These are phyloP conservation scores for Platanus orientalis DNA, from an alignment of 164 flowering plant species.

Conservation along the genomic window DNA sequence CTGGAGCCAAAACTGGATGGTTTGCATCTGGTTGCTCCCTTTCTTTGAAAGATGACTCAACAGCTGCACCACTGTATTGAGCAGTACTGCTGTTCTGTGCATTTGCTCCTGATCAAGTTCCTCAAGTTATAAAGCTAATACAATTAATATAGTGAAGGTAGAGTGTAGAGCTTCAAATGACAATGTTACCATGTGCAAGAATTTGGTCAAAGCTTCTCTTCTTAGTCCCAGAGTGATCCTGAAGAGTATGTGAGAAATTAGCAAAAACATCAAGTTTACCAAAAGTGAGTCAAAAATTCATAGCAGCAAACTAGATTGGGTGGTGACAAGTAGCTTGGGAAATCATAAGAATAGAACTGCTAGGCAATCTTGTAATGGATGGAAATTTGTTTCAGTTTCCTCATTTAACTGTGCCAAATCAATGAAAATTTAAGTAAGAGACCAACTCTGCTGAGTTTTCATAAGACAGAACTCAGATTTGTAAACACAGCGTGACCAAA, in stretches of 20 bases:
- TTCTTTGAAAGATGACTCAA: slow-evolving; percentile 20
- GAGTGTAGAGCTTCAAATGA: slow-evolving; percentile 1
- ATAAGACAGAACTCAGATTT: neutral
- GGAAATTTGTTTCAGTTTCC: neutral
- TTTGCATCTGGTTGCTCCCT: slow-evolving; percentile 19
- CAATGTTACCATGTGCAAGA: slow-evolving; percentile 73
- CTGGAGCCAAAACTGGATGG: slow-evolving; percentile 45
- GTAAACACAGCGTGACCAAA: neutral
- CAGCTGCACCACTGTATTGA: slow-evolving; percentile 13
- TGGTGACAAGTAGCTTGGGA: too few relatives aligned
- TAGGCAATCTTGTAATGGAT: neutral
- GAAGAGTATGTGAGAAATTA: slow-evolving; percentile 8
- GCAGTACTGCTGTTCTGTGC: slow-evolving; percentile 40
- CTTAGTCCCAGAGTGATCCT: slow-evolving; percentile 53
- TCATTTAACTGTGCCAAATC: too few relatives aligned
- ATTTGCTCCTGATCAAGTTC: slow-evolving; percentile 46
- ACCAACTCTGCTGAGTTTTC: neutral
- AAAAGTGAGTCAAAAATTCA: neutral
- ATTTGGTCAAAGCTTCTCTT: slow-evolving; percentile 77
- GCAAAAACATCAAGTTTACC: neutral
- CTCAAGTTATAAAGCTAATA: neutral
- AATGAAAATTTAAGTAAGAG: neutral
- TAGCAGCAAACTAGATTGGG: neutral
- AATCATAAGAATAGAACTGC: too few relatives aligned
- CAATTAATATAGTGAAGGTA: neutral